A percentile compares a stretch with the other conserved stretches of the same genome.
phyloP scores from a whole-genome alignment of 495 filamentous ascomycete genomes.

The Trichoderma erinaceum region DNA sequence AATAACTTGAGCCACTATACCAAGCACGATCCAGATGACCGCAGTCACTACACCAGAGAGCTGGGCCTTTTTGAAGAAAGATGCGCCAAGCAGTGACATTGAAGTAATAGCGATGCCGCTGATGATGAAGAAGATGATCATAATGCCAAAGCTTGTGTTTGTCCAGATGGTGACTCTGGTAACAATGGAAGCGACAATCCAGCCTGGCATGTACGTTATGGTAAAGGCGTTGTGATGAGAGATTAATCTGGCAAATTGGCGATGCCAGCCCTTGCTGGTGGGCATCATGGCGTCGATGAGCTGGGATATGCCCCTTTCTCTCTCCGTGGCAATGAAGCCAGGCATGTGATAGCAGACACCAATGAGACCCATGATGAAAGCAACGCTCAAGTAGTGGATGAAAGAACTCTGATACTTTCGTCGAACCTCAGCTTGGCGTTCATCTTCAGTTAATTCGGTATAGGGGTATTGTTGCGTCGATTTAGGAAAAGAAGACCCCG shows the following conservation, averaged over 20 bases:
- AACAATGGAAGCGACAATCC: constrained; percentile 47
- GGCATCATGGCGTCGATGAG: constrained; percentile 66
- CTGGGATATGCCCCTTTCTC: constrained; percentile 60
- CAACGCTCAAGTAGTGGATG: constrained; percentile 52
- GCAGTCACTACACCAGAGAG: constrained; percentile 55
- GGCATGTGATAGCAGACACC: constrained; percentile 58
- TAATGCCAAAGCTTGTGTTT: constrained; percentile 44
- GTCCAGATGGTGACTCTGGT: constrained; percentile 43
- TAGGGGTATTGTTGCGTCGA: constrained; percentile 29
- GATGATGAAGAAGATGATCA: constrained; percentile 51
- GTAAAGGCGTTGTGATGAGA: constrained; percentile 52
- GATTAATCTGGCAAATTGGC: constrained; percentile 49
- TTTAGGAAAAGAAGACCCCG: constrained; percentile 47
- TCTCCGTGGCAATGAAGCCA: constrained; percentile 58
- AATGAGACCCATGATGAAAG: constrained; percentile 56
- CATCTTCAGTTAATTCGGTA: constrained; percentile 51
- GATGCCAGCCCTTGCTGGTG: constrained; percentile 38
- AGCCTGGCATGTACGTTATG: constrained; percentile 49
- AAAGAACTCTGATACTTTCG: constrained; percentile 53
- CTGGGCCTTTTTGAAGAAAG: constrained; percentile 62
- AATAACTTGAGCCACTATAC: constrained; percentile 51
- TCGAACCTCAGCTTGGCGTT: constrained; percentile 47
- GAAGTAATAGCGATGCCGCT: constrained; percentile 52
- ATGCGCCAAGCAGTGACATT: constrained; percentile 53
- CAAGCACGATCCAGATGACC: constrained; percentile 51